Conservation (phyloP, 2,329 filamentous ascomycete genomes). For the Neopestalotiopsis sp. region DNA sequence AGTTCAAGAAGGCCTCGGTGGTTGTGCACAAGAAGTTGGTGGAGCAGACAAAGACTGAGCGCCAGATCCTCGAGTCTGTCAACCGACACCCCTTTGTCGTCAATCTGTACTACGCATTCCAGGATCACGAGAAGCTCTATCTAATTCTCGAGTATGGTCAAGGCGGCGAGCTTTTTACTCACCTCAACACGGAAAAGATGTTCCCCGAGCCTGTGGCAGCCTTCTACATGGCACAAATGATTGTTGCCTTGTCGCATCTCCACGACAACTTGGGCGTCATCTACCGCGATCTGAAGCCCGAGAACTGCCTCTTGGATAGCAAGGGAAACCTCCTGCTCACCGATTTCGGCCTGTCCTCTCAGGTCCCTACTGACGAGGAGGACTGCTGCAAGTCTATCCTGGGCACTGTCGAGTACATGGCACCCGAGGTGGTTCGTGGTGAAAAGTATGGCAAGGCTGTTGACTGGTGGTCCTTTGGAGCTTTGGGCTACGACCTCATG, state of each 20-base stretch:
- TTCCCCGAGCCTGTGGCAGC: conserved; percentile 87
- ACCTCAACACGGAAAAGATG: conserved; percentile 92
- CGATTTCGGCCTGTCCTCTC: conserved; percentile 91
- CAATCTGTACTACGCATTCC: conserved; percentile 97
- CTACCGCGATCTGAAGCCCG: conserved; percentile 96
- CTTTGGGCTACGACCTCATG: conserved; percentile 88
- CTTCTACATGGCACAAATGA: conserved; percentile 99
- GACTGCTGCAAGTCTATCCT: conserved; percentile 84
- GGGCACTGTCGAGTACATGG: conserved; percentile 98
- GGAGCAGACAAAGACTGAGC: conserved; percentile 97
- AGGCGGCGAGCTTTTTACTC: conserved; percentile 96
- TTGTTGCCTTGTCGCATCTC: conserved; percentile 90
- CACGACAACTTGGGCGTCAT: conserved; percentile 92
- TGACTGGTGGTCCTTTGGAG: conserved; percentile 98
- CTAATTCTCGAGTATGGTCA: conserved; percentile 97
- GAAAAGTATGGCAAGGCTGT: conserved; percentile 92
- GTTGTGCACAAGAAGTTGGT: conserved; percentile 95
- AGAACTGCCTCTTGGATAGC: conserved; percentile 92
- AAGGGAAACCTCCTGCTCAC: conserved; percentile 93
- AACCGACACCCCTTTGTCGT: conserved; percentile 98
- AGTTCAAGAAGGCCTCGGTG: conserved; percentile 95
- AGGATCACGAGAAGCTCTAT: conserved; percentile 97
- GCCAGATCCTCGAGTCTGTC: conserved; percentile 91
- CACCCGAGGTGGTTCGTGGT: conserved; percentile 88
- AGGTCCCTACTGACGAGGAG: conserved; percentile 80